Evolutionary conservation across 768 basidiomycete species (phyloP).

Genomic region (Lactarius hatsudake): DNA sequence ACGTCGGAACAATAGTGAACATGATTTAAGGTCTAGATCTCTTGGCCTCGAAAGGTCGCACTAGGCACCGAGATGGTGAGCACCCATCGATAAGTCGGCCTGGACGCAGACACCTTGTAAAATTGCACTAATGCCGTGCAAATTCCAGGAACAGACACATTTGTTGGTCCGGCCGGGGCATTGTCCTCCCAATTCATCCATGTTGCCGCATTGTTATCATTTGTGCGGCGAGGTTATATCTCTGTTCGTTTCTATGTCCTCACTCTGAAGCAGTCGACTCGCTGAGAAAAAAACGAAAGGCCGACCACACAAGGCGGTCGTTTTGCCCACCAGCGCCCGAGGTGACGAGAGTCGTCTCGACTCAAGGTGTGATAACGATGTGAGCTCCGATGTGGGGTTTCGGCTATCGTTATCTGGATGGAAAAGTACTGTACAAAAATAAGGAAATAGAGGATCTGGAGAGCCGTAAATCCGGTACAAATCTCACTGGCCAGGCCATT

Average conservation of each 20-base stretch:
- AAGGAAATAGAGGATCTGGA: background rate
- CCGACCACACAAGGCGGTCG: background rate
- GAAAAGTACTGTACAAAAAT: conserved; percentile 2
- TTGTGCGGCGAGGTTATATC: background rate
- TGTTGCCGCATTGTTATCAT: too few relatives aligned
- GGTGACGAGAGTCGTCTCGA: background rate
- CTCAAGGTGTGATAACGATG: background rate
- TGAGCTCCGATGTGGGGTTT: background rate
- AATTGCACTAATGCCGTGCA: background rate
- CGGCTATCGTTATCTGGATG: conserved; percentile 13
- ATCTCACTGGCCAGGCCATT: conserved; percentile 55
- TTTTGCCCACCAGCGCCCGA: background rate
- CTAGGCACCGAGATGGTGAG: background rate
- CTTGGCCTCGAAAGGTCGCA: background rate
- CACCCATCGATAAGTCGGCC: background rate
- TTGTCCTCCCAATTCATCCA: conserved; percentile 16
- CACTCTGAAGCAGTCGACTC: background rate
- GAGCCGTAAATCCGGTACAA: background rate
- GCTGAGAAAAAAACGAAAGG: background rate
- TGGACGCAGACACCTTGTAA: background rate
- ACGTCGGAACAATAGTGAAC: background rate
- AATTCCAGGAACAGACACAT: background rate
- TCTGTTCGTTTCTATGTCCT: background rate
- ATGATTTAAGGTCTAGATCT: background rate
- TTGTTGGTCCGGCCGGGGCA: conserved; percentile 13